Conservation (phyloP, 768 basidiomycete genomes). For the Wakefieldia striispora region DNA sequence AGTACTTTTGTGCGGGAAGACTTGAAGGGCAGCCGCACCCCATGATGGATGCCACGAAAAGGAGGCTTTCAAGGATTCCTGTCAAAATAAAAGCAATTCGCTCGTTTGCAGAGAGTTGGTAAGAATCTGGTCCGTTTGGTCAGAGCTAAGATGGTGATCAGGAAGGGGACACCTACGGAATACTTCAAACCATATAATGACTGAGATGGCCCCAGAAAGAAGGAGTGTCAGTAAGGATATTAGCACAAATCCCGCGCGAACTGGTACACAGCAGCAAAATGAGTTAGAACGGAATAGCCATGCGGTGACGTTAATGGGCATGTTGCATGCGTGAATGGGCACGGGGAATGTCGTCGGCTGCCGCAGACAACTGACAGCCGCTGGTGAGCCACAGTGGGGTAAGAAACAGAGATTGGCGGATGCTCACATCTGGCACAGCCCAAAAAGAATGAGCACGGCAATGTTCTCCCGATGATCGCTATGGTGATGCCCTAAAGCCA, state of each 20-base stretch:
- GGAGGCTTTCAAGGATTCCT: constrained; percentile 51
- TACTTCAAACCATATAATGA: constrained; percentile 62
- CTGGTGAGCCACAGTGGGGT: neutral
- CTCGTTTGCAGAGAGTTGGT: constrained; percentile 31
- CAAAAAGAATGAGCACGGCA: too few relatives aligned
- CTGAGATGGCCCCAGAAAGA: constrained; percentile 50
- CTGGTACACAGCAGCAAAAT: constrained; percentile 65
- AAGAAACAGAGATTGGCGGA: neutral
- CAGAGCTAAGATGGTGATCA: neutral
- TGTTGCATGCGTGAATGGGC: constrained; percentile 11
- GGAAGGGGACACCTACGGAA: constrained; percentile 41
- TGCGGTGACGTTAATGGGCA: constrained; percentile 44
- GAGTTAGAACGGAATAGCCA: constrained; percentile 49
- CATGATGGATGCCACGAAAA: constrained; percentile 52
- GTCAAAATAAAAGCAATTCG: constrained; percentile 45
- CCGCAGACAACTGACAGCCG: too few relatives aligned
- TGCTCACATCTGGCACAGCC: constrained; percentile 4
- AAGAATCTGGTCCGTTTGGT: constrained; percentile 29
- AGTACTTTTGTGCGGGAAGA: neutral
- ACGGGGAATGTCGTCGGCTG: too few relatives aligned
- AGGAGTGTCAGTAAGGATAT: constrained; percentile 54
- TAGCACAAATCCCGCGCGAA: constrained; percentile 56
- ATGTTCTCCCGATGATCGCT: neutral
- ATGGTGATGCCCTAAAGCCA: constrained; percentile 9
- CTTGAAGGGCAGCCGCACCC: constrained; percentile 41